Base-by-base conservation (phyloP, 768 basidiomycete species). In the Asterophora parasitica region DNA sequence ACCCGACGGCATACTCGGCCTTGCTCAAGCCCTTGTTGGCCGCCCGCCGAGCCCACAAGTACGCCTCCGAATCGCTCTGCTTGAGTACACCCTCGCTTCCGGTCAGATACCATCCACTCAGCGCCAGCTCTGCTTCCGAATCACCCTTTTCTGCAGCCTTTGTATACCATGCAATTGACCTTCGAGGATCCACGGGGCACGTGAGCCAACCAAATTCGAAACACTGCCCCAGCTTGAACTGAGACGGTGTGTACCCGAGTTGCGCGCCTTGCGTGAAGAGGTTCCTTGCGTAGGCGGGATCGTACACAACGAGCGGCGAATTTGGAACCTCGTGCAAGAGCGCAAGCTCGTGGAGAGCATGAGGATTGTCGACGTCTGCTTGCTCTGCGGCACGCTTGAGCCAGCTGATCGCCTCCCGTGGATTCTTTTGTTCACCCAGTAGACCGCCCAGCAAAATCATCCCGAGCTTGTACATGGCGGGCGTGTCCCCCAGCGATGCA, bases 401-500 rank as follows among this genome's bases (percentile, higher is more conserved):
- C 96, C 96, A 99, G 49, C 83, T 85, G 55, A 95, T 81, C 5
- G 93, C 94, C 62, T 99, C 96, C 27, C 93, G 81, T 1, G 83
- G 83, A 62, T 96, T 96, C 53, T 79, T 83, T 47, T 76, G 80
- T 64, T 94, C 91, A 19, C 83, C 86, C 4, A 97, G 75, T 12
- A 82, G 68, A 9, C 94, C 95, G 30, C 89, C 80, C 16, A 98
- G 75, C 26, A 96, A 76, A 53, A 97, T 88, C 86, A 96, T 94
- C n/a, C 93, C 93, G n/a, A 99, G 82, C 66, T 98, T 98, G 73
- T 96, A 98, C 96, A 98, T 99, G 3, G 93, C 96, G 20, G 95
- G 84, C 0, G 95, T 97, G 64, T 98, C 96, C 15, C 94, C 94
- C 30, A 98, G 72, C 1, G 92, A 92, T 7, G 93, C 93, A 4